Evolutionary conservation across 345 rosid species (phyloP), one percentile per base, ranked within the genome.

Genomic region (Syzygium aqueum): DNA sequence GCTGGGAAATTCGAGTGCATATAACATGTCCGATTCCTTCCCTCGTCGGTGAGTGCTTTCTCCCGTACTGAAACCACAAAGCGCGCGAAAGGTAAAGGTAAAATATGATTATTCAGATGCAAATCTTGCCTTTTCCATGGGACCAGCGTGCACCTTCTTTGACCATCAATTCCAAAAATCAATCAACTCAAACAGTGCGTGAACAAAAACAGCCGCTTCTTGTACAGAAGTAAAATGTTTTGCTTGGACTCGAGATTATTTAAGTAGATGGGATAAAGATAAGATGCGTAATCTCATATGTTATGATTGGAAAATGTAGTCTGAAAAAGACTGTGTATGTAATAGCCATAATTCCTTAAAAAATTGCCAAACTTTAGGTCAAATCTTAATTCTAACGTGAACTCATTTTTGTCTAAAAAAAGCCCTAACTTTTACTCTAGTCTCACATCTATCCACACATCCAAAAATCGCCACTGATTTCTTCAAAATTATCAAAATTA

Each of bases 381-480:
- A 10, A 73, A 33, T 67, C 6, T 3, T 37, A 67, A 2, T 67
- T 33, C 11, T 33, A 23, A 73, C 2, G 0, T 33, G 11, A 73
- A 73, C 14, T 73, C 8, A 33, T 33, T 33, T 33, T 65, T 19
- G 7, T 33, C 46, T 2, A 73, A 73, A 33, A 67, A 33, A 30
- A 33, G 19, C 25, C 13, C 6, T 19, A 33, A 17, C 1, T 73
- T 19, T 73, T 21, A 33, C 11, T 73, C 11, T 33, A 9, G 4
- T 37, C 13, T 25, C 19, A 73, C 33, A 1, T 19, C 6, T 73
- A 73, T 5, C 25, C 23, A 33, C 0, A 0, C 0, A 12, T 17
- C 6, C 17, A 67, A 33, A 67, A 67, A 30, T 67, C 2, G 0
- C 6, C 12, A 67, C 25, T 67, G 33, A 1, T 67, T 67, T 67